Percentiles rank a stretch among this genome's conserved stretches.
These are phyloP conservation scores for Nicotiana sylvestris DNA, from an alignment of 257 asterid genomes.

Conservation along the genomic window DNA sequence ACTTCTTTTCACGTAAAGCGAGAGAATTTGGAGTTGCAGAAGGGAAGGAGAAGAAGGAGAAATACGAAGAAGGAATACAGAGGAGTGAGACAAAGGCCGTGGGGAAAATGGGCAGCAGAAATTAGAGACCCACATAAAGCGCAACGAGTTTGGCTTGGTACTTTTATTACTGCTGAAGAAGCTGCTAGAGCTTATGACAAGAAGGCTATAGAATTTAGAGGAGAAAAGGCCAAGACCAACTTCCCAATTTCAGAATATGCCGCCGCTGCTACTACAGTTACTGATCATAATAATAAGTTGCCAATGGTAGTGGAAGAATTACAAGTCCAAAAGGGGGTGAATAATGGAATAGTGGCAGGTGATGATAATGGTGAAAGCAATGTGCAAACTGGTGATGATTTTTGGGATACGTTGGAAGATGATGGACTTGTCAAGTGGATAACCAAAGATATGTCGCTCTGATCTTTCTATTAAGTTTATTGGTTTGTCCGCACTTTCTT, in stretches of 20 bases:
- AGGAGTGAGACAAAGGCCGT: slow-evolving; percentile 17
- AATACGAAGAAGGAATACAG: slow-evolving; percentile 9
- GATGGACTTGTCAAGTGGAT: slow-evolving; percentile 1
- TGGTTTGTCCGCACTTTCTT: background rate
- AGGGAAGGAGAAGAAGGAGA: background rate
- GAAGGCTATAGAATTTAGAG: slow-evolving; percentile 19
- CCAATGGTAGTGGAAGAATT: background rate
- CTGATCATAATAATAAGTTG: background rate
- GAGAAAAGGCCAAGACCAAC: slow-evolving; percentile 20
- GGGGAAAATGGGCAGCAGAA: slow-evolving; percentile 25
- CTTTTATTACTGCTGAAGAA: slow-evolving; percentile 14
- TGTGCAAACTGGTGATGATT: background rate
- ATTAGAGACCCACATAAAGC: slow-evolving; percentile 14
- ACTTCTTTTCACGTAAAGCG: background rate
- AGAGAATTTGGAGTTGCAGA: background rate
- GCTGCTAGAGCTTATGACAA: slow-evolving; percentile 32
- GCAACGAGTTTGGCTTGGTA: slow-evolving; percentile 18
- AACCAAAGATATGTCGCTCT: background rate
- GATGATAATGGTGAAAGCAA: background rate
- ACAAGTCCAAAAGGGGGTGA: background rate
- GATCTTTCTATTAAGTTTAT: background rate
- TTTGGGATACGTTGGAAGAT: background rate
- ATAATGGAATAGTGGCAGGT: background rate
- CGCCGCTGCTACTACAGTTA: background rate
- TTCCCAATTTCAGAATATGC: slow-evolving; percentile 21